Evolutionary conservation across 352 stramenopile genomes (phyloP).

Genomic region (Salisapilia sapeloensis): DNA sequence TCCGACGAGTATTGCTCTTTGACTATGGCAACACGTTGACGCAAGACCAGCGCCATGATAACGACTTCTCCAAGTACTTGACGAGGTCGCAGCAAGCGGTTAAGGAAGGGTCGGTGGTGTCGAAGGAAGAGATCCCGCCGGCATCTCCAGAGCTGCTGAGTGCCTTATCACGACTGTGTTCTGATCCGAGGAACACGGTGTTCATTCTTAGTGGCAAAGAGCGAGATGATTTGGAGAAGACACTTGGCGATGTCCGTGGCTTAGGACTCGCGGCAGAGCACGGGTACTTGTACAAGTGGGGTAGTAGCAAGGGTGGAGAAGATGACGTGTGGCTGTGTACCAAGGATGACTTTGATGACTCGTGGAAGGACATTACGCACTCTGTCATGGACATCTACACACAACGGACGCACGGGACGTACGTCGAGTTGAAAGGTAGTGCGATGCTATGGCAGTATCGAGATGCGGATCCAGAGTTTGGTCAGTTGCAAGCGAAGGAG

Average conservation of each 20-base stretch:
- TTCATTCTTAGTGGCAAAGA: slow-evolving; percentile 97
- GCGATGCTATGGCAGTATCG: slow-evolving; percentile 98
- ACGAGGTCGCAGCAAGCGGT: too few species aligned
- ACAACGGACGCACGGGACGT: slow-evolving; percentile 96
- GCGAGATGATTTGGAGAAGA: slow-evolving; percentile 86
- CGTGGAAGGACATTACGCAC: slow-evolving; percentile 94
- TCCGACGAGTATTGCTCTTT: slow-evolving; percentile 89
- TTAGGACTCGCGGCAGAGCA: slow-evolving; percentile 96
- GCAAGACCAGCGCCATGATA: slow-evolving; percentile 56
- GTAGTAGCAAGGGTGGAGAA: slow-evolving; percentile 14
- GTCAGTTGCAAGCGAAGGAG: slow-evolving; percentile 95
- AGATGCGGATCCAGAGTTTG: slow-evolving; percentile 98
- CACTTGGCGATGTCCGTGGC: slow-evolving; percentile 85
- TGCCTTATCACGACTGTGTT: slow-evolving; percentile 84
- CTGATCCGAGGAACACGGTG: slow-evolving; percentile 93
- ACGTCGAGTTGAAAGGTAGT: slow-evolving; percentile 98
- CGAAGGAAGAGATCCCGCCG: slow-evolving; percentile 15
- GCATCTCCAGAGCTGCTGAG: slow-evolving; percentile 66
- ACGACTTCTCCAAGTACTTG: slow-evolving; percentile 81
- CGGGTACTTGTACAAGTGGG: slow-evolving; percentile 97
- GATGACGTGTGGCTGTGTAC: slow-evolving; percentile 69
- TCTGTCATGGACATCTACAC: slow-evolving; percentile 99
- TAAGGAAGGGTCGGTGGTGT: slow-evolving; percentile 13
- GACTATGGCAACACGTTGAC: slow-evolving; percentile 98
- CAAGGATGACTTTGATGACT: slow-evolving; percentile 87